phyloP scores from a whole-genome alignment of 2,329 filamentous ascomycete genomes.

The Sporothrix luriei region DNA sequence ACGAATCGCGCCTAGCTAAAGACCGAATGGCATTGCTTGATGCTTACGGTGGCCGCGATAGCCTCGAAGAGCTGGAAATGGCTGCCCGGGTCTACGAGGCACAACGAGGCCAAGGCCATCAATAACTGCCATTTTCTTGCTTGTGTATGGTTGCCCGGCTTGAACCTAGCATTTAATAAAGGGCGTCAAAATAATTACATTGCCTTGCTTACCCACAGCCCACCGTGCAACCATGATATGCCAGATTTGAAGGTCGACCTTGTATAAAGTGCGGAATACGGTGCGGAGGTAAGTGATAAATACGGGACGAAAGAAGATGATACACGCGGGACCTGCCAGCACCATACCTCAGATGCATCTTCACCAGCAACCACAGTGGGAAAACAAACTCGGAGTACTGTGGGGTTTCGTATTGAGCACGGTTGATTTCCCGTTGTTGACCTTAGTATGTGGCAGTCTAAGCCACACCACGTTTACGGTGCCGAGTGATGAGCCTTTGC shows the following conservation, averaged over 20 bases:
- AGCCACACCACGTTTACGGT: slow-evolving; percentile 38
- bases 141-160: neutral
- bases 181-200: too few species aligned
- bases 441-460: slow-evolving; percentile 75
- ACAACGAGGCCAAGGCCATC: slow-evolving; percentile 33
- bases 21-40: slow-evolving; percentile 37
- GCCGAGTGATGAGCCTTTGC: slow-evolving; percentile 31
- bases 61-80: slow-evolving; percentile 42
- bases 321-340: neutral
- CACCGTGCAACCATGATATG: too few species aligned
- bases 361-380: neutral
- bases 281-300: neutral
- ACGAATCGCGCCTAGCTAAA: slow-evolving; percentile 8
- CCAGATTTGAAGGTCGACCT: too few species aligned
- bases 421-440: slow-evolving; percentile 71
- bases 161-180: neutral
- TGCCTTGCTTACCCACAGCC: too few species aligned
- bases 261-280: too few species aligned
- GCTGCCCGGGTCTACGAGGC: slow-evolving; percentile 42
- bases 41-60: slow-evolving; percentile 42
- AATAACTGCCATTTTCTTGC: slow-evolving; percentile 10
- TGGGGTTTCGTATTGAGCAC: slow-evolving; percentile 70
- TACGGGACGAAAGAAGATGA: neutral
- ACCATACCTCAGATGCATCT: neutral
- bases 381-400: neutral